Percentiles rank a stretch among this genome's conserved stretches.
Conservation (phyloP, 805 yeast genomes). For the Yamadazyma laniorum region DNA sequence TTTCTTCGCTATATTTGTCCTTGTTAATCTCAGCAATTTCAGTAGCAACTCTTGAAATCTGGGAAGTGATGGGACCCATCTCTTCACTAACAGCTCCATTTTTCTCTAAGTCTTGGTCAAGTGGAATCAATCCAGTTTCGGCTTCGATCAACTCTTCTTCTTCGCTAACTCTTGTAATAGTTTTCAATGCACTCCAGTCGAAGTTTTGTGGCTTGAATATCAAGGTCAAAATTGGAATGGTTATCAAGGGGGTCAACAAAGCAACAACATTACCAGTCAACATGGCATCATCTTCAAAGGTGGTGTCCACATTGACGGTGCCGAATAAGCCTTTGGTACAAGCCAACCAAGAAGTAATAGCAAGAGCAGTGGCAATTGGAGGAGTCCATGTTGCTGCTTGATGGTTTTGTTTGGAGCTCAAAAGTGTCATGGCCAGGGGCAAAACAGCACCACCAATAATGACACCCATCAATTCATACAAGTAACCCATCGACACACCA, state of each 20-base stretch:
- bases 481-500: constrained; percentile 80
- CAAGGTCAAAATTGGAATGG: constrained; percentile 64
- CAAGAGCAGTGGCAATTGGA: constrained; percentile 68
- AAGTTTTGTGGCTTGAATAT: constrained; percentile 68
- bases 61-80: constrained; percentile 35
- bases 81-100: constrained; percentile 4
- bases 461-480: constrained; percentile 86
- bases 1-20: constrained; percentile 41
- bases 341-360: constrained; percentile 59
- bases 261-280: constrained; percentile 86
- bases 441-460: constrained; percentile 84
- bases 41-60: constrained; percentile 37
- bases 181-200: constrained; percentile 64
- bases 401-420: constrained; percentile 62
- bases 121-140: constrained; percentile 20
- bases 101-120: constrained; percentile 15
- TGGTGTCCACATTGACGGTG: constrained; percentile 35
- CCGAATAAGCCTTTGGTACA: constrained; percentile 36
- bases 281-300: constrained; percentile 90
- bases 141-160: constrained; percentile 59
- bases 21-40: constrained; percentile 29
- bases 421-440: constrained; percentile 66
- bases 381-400: constrained; percentile 77
- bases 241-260: constrained; percentile 64
- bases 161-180: constrained; percentile 65